Evolutionary conservation across 2,329 filamentous ascomycete genomes (phyloP).

Genomic region (Colletotrichum australisinense): DNA sequence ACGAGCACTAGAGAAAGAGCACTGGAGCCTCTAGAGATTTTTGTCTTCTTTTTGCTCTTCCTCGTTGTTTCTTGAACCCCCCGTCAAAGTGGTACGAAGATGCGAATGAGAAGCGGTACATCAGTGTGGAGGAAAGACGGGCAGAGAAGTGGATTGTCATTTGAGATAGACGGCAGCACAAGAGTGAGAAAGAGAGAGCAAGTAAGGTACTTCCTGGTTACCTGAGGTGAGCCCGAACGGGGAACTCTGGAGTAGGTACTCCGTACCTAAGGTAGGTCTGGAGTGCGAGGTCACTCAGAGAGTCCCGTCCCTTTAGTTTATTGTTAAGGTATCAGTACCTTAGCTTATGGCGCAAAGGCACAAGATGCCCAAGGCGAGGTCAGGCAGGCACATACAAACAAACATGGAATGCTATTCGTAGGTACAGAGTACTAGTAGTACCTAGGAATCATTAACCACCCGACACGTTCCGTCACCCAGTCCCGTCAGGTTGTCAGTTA

Average conservation of each 20-base stretch:
- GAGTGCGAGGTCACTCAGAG: not conserved
- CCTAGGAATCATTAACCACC: not conserved
- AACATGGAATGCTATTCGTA: too few relatives aligned
- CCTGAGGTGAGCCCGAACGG: not conserved
- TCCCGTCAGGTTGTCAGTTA: not conserved
- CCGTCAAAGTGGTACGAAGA: not conserved
- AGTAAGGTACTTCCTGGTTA: not conserved
- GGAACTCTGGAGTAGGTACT: not conserved
- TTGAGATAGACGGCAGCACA: not conserved
- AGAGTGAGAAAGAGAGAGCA: not conserved
- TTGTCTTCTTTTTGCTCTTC: not conserved
- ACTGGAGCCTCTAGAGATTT: constrained; percentile 28
- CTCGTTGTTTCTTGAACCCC: constrained; percentile 9
- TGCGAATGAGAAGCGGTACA: constrained; percentile 9
- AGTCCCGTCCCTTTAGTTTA: not conserved
- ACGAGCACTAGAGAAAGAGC: not conserved
- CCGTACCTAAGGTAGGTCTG: too few relatives aligned
- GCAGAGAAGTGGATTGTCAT: not conserved
- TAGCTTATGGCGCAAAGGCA: constrained; percentile 10
- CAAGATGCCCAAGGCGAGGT: not conserved
- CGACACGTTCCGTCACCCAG: not conserved
- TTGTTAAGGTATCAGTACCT: not conserved
- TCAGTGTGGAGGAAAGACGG: constrained; percentile 6
- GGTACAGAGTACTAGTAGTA: too few relatives aligned
- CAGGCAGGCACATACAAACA: not conserved